Conservation (phyloP, 345 rosid species). For the Sisymbrium irio region DNA sequence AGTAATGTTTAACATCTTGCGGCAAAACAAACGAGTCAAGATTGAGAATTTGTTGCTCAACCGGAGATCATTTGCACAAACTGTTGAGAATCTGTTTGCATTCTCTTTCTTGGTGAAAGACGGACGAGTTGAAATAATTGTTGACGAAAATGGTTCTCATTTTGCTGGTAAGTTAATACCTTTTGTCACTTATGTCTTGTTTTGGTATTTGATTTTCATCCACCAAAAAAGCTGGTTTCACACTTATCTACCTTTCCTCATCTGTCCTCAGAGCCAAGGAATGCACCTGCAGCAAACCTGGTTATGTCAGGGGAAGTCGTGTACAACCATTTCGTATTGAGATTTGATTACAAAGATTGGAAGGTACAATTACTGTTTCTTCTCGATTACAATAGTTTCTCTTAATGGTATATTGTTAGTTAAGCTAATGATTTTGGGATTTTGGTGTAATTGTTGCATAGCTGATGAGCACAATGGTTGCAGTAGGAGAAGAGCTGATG, state of each 20-base stretch:
- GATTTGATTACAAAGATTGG: constrained; percentile 83
- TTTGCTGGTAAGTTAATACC: constrained; percentile 50
- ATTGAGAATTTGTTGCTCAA: constrained; percentile 70
- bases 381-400: too few species aligned
- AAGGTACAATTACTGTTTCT: constrained; percentile 38
- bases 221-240: constrained; percentile 14
- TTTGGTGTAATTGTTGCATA: too few species aligned
- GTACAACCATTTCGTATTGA: constrained; percentile 67
- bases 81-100: constrained; percentile 78
- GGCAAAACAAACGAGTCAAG: constrained; percentile 45
- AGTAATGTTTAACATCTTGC: constrained; percentile 61
- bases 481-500: constrained; percentile 70
- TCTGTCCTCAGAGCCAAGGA: constrained; percentile 54
- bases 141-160: constrained; percentile 60
- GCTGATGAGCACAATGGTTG: constrained; percentile 26
- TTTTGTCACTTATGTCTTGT: not conserved
- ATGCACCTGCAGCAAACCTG: constrained; percentile 60
- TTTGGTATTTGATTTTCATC: not conserved
- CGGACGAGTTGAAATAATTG: constrained; percentile 59
- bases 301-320: constrained; percentile 53
- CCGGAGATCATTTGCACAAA: constrained; percentile 75
- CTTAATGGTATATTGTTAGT: too few species aligned
- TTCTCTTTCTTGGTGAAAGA: constrained; percentile 88
- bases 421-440: too few species aligned
- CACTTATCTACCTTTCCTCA: not conserved